Evolutionary conservation across 2,329 filamentous ascomycete species (phyloP), one percentile per base, ranked within the genome.

Genomic region (Aspergillus pseudotamarii): DNA sequence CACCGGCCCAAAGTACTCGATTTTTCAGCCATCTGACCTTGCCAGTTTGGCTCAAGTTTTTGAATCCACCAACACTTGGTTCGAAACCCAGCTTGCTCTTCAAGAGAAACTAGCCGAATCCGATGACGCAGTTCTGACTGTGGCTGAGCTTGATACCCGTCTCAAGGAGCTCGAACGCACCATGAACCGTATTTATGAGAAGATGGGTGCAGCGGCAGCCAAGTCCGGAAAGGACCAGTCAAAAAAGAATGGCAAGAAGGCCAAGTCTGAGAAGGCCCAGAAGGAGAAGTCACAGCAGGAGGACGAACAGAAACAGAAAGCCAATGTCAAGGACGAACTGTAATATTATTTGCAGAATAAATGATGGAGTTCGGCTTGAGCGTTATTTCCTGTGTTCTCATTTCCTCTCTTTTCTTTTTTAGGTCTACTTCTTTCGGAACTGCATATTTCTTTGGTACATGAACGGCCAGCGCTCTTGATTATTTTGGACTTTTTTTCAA

Each of bases 11-110:
- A 79, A 86, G 28, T 86, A 89, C 48, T 86, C 90, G 21, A 80
- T 91, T 43, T 96, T 96, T 80, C 89, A 85, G 0, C 80, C 87
- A 10, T 86, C 90, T 34, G 94, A 98, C 72, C 82, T 97, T 36
- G 82, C 85, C 48, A 81, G 84, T 55, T 82, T 95, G 28, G 85
- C 89, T 58, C 83, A 86, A 12, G 80, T 88, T 21, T 86, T 89
- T 72, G 85, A 87, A 32, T 84, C 86, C 16, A 87, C 89, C 21
- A 80, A 84, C 19, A 82, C 85, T 23, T 99, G 94, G 94, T 83
- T 99, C 23, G 85, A 88, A 36, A 86, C 90, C 67, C 90, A 91
- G 74, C 79, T 91, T 55, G 81, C 84, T 2, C 85, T 86, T 69
- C 94, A 98, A 78, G 86, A 88, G 34, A 89, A 87, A 69, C 86